Percentiles rank a stretch among this genome's conserved stretches.
Conservation (phyloP, 2,329 filamentous ascomycete species). For the Sordariomycetes sp. region DNA sequence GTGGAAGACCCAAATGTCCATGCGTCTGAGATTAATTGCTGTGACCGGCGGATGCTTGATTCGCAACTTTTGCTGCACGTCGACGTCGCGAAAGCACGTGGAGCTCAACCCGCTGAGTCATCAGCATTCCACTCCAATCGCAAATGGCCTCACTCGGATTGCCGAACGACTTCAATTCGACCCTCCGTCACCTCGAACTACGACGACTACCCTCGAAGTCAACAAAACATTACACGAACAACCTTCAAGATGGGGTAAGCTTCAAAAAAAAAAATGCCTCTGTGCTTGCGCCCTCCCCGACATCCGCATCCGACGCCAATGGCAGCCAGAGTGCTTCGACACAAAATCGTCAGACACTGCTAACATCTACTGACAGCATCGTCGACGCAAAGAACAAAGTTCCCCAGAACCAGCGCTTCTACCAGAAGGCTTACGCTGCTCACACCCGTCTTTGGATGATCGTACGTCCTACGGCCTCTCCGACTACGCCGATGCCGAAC, state of each 20-base stretch:
- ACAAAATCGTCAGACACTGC: background rate
- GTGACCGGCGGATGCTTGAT: no score
- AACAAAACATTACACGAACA: slow-evolving; percentile 12
- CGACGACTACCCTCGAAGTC: slow-evolving; percentile 10
- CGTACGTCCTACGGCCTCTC: slow-evolving; percentile 38
- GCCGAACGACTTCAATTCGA: slow-evolving; percentile 6
- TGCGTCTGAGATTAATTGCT: no score
- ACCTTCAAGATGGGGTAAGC: slow-evolving; percentile 32
- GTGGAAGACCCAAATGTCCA: no score
- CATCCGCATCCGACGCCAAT: slow-evolving; percentile 15
- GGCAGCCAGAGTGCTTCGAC: slow-evolving; percentile 4
- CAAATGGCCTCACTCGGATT: slow-evolving; percentile 28
- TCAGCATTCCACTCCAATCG: slow-evolving; percentile 15
- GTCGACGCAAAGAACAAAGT: slow-evolving; percentile 70
- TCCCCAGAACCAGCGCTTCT: slow-evolving; percentile 63
- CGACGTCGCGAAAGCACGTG: no score
- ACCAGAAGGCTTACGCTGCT: slow-evolving; percentile 63
- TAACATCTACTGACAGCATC: slow-evolving; percentile 29
- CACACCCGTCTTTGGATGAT: slow-evolving; percentile 69
- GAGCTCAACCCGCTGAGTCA: slow-evolving; percentile 31
- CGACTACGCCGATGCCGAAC: slow-evolving; percentile 22
- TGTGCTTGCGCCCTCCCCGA: background rate
- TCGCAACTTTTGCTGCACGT: no score
- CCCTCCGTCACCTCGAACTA: slow-evolving; percentile 9
- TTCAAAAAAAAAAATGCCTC: no score